These are phyloP conservation scores for Metschnikowia chrysomelidarum DNA, from an alignment of 805 yeast species.

Conservation along the genomic window DNA sequence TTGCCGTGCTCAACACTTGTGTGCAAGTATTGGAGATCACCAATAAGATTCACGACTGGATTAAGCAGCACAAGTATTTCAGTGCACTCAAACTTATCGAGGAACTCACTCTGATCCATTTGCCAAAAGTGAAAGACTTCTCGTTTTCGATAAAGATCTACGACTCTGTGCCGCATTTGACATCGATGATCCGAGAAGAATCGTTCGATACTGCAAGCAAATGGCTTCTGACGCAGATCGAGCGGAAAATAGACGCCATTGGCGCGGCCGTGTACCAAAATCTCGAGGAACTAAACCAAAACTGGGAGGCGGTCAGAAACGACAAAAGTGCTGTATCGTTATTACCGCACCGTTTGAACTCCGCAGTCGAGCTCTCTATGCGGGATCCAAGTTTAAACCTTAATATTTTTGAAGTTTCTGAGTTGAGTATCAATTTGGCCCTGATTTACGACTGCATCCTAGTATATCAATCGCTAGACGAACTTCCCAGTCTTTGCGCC, in stretches of 20 bases:
- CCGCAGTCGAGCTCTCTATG: conserved; percentile 79
- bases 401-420: conserved; percentile 46
- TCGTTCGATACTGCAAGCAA: conserved; percentile 63
- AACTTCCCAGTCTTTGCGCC: conserved; percentile 55
- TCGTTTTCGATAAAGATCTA: conserved; percentile 74
- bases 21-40: conserved; percentile 82
- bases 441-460: conserved; percentile 80
- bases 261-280: conserved; percentile 58
- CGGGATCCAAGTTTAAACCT: conserved; percentile 54
- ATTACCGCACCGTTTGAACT: conserved; percentile 66
- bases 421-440: conserved; percentile 52
- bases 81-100: conserved; percentile 83
- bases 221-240: conserved; percentile 61
- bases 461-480: conserved; percentile 74
- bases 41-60: conserved; percentile 79
- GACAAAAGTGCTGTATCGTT: conserved; percentile 40
- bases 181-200: conserved; percentile 70
- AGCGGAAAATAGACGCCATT: conserved; percentile 54
- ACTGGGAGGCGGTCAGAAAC: conserved; percentile 54
- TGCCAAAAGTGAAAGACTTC: conserved; percentile 68
- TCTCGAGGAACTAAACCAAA: conserved; percentile 52
- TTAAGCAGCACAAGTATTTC: conserved; percentile 71
- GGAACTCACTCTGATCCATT: conserved; percentile 64
- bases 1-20: conserved; percentile 64
- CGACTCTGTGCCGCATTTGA: conserved; percentile 73